Evolutionary conservation across 768 basidiomycete species (phyloP), one percentile per base, ranked within the genome.

Genomic region (Phaeotremella skinneri): DNA sequence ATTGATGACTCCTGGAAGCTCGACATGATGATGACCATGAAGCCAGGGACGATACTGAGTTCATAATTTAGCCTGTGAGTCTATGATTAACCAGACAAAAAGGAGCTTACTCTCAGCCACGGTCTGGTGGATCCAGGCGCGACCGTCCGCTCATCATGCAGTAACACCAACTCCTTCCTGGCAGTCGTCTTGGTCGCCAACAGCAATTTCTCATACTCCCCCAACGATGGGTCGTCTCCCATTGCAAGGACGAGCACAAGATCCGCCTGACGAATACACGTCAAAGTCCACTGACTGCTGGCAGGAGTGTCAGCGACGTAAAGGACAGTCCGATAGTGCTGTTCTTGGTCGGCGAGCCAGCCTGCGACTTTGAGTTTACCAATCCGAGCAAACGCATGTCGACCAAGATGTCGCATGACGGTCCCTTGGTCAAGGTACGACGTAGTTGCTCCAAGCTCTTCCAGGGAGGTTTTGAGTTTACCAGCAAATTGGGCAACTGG

Each of bases 181-280:
- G 94, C 96, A 0, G 94, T 98, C 0, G 94, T 97, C 80, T 98
- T 98, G 82, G 92, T 89, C 1, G 92, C 92, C 41, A 97, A 81
- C 21, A 99, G 79, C 2, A 98, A 80, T 53, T 93, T 85, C 76
- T 99, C 75, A 69, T 91, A 98, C 79, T 99, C 96, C 13, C 96
- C 96, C 4, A 91, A 80, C 20, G 83, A 83, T 0, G 81, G 79
- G 14, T 91, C 92, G 58, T 96, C 92, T 2, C 90, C 93, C 84
- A 93, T 88, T 6, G 90, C 92, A 6, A 73, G 49, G 20, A 73
- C 63, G 29, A 73, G 58, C 4, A 73, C 61, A 17, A 73, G 51
- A 59, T 73, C 72, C 3, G 72, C 68, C 52, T 69, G 94, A 25
- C 91, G 84, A 62, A 99, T 93, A 75, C 93, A 98, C 0, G 92